Evolutionary conservation across 2,329 filamentous ascomycete species (phyloP), one percentile per base, ranked within the genome.

Genomic region (Seiridium unicorne): DNA sequence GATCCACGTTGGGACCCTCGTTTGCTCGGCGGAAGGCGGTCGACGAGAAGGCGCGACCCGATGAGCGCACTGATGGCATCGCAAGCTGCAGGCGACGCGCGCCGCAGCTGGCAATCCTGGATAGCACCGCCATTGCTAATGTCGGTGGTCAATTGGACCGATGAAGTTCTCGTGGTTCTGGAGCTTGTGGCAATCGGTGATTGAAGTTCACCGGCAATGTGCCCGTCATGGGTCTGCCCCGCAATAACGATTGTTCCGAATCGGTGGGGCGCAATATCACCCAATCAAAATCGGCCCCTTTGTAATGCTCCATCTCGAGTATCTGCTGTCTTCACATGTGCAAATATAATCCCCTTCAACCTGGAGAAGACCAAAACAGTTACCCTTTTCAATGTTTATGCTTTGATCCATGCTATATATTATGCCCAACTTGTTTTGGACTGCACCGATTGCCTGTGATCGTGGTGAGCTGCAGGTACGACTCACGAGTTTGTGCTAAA

Each of bases 81-180:
- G 66, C 62, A 58, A 71, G 65, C 64, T 73, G 80, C 69, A 90
- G 79, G 70, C 88, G 87, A 79, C 85, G 88, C 77, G 88, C 88
- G 76, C 85, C 83, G 77, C 83, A 85, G 82, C 87, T 84, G 76
- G 88, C 89, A 73, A 93, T 83, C 77, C 90, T 87, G 78, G 86
- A 86, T 73, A 93, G 80, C 70, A 87, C 83, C 76, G 89, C 84
- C 90, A 93, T 93, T 70, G 65, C 68, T 67, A 63, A 68, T 64
- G 67, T 66, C 60, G 63, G 62, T 63, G 65, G 64, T 66, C 70
- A 69, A 71, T 72, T 65, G 70, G 65, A 54, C 60, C 60, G 58
- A 46, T 57, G 53, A 44, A 42, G 49, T 53, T 53, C 31, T 57
- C 48, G 55, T 40, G 32, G 47, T 46, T 53, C 56, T 49, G 34